A percentile compares a stretch with the other conserved stretches of the same genome.
These are phyloP conservation scores for Phaeotremella fagi DNA, from an alignment of 768 basidiomycete species.

Conservation along the genomic window DNA sequence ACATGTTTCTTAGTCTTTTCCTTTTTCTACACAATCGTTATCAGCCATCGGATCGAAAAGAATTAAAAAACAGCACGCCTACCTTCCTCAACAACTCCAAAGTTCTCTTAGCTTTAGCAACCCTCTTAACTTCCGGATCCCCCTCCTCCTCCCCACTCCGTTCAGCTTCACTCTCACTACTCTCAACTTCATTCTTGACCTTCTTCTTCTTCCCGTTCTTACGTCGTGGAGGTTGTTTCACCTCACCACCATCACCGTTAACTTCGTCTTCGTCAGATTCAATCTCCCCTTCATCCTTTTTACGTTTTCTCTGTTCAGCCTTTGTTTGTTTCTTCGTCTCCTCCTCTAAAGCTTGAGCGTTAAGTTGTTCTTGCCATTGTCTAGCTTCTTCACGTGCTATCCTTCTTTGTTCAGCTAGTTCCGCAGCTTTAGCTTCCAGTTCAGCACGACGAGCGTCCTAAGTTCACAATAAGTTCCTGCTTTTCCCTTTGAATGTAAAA, in stretches of 20 bases:
- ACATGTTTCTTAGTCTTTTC: constrained; percentile 39
- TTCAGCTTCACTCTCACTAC: constrained; percentile 14
- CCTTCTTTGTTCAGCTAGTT: constrained; percentile 72
- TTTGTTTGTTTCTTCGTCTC: constrained; percentile 53
- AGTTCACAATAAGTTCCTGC: too few relatives aligned
- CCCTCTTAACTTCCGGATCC: constrained; percentile 14
- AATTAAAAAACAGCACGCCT: constrained; percentile 4
- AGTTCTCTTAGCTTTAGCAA: constrained; percentile 14
- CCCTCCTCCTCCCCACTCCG: constrained; percentile 13
- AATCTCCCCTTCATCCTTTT: constrained; percentile 64
- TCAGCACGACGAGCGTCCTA: constrained; percentile 44
- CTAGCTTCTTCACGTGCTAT: constrained; percentile 49
- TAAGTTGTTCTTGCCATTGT: constrained; percentile 37
- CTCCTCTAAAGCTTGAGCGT: constrained; percentile 55
- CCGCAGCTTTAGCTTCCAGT: constrained; percentile 65
- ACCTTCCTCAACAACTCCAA: constrained; percentile 32
- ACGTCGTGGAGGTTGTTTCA: constrained; percentile 59
- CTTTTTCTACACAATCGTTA: constrained; percentile 27
- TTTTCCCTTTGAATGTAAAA: not conserved
- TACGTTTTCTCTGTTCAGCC: constrained; percentile 29
- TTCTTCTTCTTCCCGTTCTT: constrained; percentile 15
- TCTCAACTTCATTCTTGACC: constrained; percentile 35
- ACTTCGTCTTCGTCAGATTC: constrained; percentile 78
- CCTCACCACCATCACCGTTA: constrained; percentile 65
- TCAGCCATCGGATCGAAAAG: not conserved